phyloP scores from a whole-genome alignment of 148 eudicot genomes.

The Dianthus caryophyllus region DNA sequence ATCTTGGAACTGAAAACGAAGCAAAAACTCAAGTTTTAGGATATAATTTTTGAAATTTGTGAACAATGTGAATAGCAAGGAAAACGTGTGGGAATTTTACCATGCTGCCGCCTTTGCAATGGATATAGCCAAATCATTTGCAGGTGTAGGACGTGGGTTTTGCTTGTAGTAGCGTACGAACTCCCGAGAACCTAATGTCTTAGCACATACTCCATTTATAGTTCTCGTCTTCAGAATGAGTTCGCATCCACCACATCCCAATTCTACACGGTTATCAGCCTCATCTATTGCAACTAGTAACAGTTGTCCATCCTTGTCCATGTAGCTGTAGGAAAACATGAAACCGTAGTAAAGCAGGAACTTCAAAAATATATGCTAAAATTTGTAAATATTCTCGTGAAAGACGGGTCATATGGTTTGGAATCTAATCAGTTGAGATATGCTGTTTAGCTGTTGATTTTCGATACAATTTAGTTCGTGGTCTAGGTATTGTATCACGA shows the following conservation, averaged over 20 bases:
- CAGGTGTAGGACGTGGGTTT: constrained; percentile 74
- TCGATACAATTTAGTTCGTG: too few relatives aligned
- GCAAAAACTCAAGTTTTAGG: neutral
- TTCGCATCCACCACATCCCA: constrained; percentile 83
- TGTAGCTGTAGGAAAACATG: constrained; percentile 41
- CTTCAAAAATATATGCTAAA: neutral
- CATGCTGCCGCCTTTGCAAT: constrained; percentile 66
- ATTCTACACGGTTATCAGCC: constrained; percentile 42
- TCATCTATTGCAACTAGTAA: constrained; percentile 50
- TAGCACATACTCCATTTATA: constrained; percentile 40
- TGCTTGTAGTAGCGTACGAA: constrained; percentile 87
- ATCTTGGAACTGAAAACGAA: constrained; percentile 56
- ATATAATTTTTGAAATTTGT: neutral
- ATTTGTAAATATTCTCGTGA: too few relatives aligned
- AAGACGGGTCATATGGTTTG: too few relatives aligned
- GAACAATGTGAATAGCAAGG: neutral
- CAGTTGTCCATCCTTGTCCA: constrained; percentile 71
- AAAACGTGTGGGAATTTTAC: constrained; percentile 26
- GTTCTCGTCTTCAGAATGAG: constrained; percentile 67
- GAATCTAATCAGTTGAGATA: too few relatives aligned
- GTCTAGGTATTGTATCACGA: too few relatives aligned
- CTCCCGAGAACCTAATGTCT: constrained; percentile 81
- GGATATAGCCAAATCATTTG: constrained; percentile 44
- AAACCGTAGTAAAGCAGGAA: constrained; percentile 2
- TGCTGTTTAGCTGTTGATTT: too few relatives aligned